Percentiles rank a stretch among this genome's conserved stretches.
Conservation (phyloP, 164 flowering plant species). For the Kingdonia uniflora region DNA sequence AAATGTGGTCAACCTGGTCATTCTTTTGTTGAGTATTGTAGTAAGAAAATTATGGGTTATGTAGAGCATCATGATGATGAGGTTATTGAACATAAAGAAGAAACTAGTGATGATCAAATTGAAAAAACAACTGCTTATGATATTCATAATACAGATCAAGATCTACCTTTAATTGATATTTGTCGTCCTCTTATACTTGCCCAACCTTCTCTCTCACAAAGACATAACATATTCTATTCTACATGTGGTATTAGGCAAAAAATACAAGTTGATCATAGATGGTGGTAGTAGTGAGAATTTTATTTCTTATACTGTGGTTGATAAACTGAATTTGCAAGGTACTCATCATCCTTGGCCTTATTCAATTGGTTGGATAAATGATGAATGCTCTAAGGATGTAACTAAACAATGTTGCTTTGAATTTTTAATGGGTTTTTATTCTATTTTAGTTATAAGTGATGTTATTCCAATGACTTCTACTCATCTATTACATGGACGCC, state of each 20-base stretch:
- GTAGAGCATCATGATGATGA: not conserved
- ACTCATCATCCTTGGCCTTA: conserved; percentile 1
- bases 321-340: not conserved
- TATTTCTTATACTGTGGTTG: not conserved
- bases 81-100: not conserved
- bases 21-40: not conserved
- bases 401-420: not conserved
- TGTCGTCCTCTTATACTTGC: too few relatives aligned
- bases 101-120: not conserved
- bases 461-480: conserved; percentile 3
- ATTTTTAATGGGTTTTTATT: not conserved
- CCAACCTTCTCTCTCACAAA: not conserved
- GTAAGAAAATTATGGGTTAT: not conserved
- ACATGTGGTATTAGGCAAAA: not conserved
- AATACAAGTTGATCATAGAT: not conserved
- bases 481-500: not conserved
- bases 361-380: conserved; percentile 1
- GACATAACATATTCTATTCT: not conserved
- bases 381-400: not conserved
- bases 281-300: not conserved
- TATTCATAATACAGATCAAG: not conserved
- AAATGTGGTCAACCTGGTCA: conserved; percentile 1
- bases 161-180: too few relatives aligned
- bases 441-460: not conserved
- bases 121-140: not conserved